Evolutionary conservation across 176 grass and related monocot species (phyloP), one percentile per base, ranked within the genome.

Genomic region (Pharus latifolius): DNA sequence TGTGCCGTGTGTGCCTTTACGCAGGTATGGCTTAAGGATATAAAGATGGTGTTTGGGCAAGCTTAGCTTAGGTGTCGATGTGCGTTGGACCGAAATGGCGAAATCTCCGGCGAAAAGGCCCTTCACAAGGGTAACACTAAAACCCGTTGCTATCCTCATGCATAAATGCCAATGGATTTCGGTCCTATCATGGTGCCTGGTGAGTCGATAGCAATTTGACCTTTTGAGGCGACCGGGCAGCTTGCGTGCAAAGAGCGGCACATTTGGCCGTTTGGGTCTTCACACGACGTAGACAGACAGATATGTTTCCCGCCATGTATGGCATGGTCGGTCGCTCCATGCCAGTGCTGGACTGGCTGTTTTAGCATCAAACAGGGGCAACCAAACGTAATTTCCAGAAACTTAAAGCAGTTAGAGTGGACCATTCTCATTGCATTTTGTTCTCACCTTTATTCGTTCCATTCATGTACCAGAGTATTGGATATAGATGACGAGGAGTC

Each of bases 241-340:
- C n/a, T n/a, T n/a, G n/a, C 11, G 16, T 33, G 55, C 25, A 22
- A 1, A 3, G 28, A 38, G 20, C 6, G 18, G 49, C 56, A 10
- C 23, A 31, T n/a, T 23, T 12, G 56, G 28, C 30, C 38, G 26
- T 20, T 33, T 18, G n/a, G n/a, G n/a, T 54, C 18, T 63, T 18
- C 32, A 16, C 3, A 41, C 33, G 67, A 73, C 10, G 74, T 11
- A 8, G 67, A 78, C 58, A 6, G 66, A 10, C 5, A 72, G 27
- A n/a, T n/a, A n/a, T n/a, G n/a, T n/a, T n/a, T n/a, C n/a, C n/a
- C n/a, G n/a, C n/a, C 12, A 37, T 15, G 24, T 55, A 85, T 16
- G 69, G 75, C 37, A 7, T 61, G 82, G 75, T 62, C 69, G 75
- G 69, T 61, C 51, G 45, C 43, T 10, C 32, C 65, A 20, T 65